Percentiles rank a stretch among this genome's conserved stretches.
Evolutionary conservation across 345 rosid genomes (phyloP).

Genomic region (Crucihimalaya himalaica): DNA sequence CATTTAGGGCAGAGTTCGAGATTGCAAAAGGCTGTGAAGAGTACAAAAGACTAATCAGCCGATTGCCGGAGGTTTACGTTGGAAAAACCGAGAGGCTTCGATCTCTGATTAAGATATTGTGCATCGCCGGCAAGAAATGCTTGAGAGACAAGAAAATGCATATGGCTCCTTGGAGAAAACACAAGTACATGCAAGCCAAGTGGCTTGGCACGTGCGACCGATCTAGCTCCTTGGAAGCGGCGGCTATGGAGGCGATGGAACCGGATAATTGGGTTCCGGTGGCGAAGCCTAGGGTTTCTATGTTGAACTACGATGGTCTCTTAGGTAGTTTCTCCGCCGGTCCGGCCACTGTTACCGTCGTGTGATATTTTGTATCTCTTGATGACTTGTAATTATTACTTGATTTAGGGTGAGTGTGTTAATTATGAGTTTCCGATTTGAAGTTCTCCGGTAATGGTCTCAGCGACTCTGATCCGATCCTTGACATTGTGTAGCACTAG

Average conservation of each 20-base stretch:
- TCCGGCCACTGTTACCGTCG: constrained; percentile 52
- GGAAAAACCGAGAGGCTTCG: constrained; percentile 76
- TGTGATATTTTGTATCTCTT: constrained; percentile 36
- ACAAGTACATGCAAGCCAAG: constrained; percentile 85
- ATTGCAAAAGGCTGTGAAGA: constrained; percentile 71
- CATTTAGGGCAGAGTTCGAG: constrained; percentile 78
- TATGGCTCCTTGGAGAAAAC: constrained; percentile 91
- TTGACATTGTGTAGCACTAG: neutral
- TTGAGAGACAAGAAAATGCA: constrained; percentile 89
- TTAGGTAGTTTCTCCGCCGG: constrained; percentile 32
- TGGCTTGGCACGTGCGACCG: constrained; percentile 68
- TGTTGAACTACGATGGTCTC: constrained; percentile 64
- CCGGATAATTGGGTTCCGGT: constrained; percentile 33
- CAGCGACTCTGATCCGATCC: neutral
- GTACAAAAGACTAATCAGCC: constrained; percentile 52
- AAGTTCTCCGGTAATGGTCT: neutral
- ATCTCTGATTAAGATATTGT: constrained; percentile 65
- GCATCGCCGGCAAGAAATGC: constrained; percentile 66
- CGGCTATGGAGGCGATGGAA: constrained; percentile 36
- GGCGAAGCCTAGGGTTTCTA: constrained; percentile 61
- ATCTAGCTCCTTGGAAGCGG: constrained; percentile 32
- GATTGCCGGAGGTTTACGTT: constrained; percentile 67
- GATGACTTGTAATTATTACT: constrained; percentile 20
- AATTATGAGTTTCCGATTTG: constrained; percentile 13
- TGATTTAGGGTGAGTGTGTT: constrained; percentile 7